Evolutionary conservation across 2,329 filamentous ascomycete genomes (phyloP).

Genomic region (Didymella exigua): DNA sequence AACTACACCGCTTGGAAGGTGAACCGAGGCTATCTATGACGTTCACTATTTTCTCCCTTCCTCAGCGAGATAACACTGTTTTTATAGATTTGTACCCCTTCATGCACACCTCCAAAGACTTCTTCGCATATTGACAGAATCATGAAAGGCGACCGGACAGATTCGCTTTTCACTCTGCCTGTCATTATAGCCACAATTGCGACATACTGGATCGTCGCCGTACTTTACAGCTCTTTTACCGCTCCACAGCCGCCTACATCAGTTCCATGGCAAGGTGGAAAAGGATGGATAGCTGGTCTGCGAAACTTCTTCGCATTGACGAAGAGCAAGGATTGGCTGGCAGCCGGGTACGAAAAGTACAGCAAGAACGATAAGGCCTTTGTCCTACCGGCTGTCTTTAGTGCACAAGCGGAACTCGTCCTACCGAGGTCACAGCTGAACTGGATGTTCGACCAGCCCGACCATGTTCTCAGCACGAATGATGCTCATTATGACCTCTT

Average conservation of each 20-base stretch:
- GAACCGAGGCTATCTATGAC: not conserved
- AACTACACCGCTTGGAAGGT: not conserved
- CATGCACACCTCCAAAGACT: not conserved
- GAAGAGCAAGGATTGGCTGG: conserved; percentile 31
- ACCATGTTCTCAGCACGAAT: conserved; percentile 45
- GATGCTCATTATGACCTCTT: conserved; percentile 49
- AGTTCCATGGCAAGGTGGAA: conserved; percentile 36
- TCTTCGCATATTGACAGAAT: not conserved
- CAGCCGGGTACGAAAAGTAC: conserved; percentile 32
- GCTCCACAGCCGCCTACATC: conserved; percentile 16
- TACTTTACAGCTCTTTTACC: not conserved
- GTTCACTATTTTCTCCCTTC: not conserved
- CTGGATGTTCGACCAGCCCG: conserved; percentile 54
- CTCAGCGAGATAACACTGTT: not conserved
- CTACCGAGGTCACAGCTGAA: conserved; percentile 43
- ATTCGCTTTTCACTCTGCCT: not conserved
- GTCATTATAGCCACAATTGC: not conserved
- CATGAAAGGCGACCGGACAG: not conserved
- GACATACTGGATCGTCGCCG: not conserved
- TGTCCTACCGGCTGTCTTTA: conserved; percentile 33
- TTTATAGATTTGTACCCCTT: not conserved
- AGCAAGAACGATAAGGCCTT: conserved; percentile 33
- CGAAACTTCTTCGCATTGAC: conserved; percentile 30
- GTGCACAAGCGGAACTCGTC: conserved; percentile 37
- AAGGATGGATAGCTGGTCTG: conserved; percentile 25